Evolutionary conservation across 108 stramenopile species (phyloP).

Genomic region (Mediolabrus comicus): DNA sequence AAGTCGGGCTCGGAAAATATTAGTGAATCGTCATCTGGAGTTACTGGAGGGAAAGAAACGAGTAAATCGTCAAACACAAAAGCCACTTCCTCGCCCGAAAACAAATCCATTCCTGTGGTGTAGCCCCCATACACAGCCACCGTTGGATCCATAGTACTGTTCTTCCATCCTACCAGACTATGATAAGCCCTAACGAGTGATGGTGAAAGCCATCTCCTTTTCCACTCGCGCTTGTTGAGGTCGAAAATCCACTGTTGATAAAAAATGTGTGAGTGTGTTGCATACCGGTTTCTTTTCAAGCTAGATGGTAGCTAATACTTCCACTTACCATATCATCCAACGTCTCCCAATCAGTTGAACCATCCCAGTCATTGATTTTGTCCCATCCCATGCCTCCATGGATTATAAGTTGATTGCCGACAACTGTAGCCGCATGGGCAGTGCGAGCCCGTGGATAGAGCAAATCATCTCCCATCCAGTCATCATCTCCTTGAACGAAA

Average conservation of each 20-base stretch:
- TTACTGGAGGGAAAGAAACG: conserved; percentile 32
- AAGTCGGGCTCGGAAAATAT: no score
- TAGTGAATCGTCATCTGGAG: background rate
- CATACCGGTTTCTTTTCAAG: background rate
- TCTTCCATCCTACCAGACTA: conserved; percentile 49
- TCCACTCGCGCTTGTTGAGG: conserved; percentile 41
- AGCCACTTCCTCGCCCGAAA: conserved; percentile 41
- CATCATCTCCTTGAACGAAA: conserved; percentile 18
- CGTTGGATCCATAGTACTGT: conserved; percentile 30
- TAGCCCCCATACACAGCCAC: conserved; percentile 52
- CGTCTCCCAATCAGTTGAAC: conserved; percentile 40
- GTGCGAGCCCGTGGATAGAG: conserved; percentile 39
- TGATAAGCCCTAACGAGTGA: conserved; percentile 46
- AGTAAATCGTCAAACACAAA: conserved; percentile 54
- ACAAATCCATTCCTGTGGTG: conserved; percentile 34
- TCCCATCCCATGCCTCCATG: conserved; percentile 49
- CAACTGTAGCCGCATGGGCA: conserved; percentile 55
- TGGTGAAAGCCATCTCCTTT: conserved; percentile 32
- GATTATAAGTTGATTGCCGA: conserved; percentile 43
- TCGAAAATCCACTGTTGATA: conserved; percentile 39
- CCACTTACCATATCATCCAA: conserved; percentile 34
- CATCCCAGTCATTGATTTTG: conserved; percentile 36
- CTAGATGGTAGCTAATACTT: background rate
- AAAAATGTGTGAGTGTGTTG: background rate
- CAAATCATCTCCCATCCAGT: conserved; percentile 15